Evolutionary conservation across 2,329 filamentous ascomycete species (phyloP).

Genomic region (Colletotrichum eleusines): DNA sequence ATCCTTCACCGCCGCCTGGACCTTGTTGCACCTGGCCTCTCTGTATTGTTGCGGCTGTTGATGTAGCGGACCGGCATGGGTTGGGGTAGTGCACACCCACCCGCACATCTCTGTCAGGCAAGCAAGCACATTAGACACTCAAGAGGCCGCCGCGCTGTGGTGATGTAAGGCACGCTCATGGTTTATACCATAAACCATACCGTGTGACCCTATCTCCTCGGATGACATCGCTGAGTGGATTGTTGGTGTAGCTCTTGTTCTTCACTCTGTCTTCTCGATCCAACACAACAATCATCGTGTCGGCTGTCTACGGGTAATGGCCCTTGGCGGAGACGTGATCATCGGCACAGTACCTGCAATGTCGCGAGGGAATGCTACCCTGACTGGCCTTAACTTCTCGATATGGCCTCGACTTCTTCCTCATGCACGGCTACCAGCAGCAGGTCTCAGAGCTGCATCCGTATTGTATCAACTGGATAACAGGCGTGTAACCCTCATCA

Average conservation of each 20-base stretch:
- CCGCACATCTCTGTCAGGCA: neutral
- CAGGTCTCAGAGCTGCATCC: slow-evolving; percentile 29
- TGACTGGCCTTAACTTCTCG: slow-evolving; percentile 4
- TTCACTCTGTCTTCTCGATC: too few species aligned
- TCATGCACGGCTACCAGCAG: slow-evolving; percentile 37
- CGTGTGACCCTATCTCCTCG: neutral
- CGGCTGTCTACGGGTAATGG: neutral
- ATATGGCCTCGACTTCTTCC: slow-evolving; percentile 2
- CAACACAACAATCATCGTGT: neutral
- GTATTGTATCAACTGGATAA: slow-evolving; percentile 19
- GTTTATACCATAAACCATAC: neutral
- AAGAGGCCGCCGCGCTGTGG: slow-evolving; percentile 2
- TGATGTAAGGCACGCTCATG: slow-evolving; percentile 1
- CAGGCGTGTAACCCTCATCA: neutral
- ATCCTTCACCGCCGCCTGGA: slow-evolving; percentile 26
- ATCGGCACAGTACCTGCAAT: neutral
- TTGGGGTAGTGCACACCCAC: slow-evolving; percentile 9
- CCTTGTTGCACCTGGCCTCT: neutral
- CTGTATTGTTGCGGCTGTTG: neutral
- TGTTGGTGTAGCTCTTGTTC: neutral
- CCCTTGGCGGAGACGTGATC: slow-evolving; percentile 1
- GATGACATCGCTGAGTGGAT: neutral
- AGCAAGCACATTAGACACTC: neutral
- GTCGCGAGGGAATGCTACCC: slow-evolving; percentile 16
- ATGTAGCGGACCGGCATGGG: neutral